phyloP scores from a whole-genome alignment of 495 filamentous ascomycete species.

The Trypethelium eluteriae region DNA sequence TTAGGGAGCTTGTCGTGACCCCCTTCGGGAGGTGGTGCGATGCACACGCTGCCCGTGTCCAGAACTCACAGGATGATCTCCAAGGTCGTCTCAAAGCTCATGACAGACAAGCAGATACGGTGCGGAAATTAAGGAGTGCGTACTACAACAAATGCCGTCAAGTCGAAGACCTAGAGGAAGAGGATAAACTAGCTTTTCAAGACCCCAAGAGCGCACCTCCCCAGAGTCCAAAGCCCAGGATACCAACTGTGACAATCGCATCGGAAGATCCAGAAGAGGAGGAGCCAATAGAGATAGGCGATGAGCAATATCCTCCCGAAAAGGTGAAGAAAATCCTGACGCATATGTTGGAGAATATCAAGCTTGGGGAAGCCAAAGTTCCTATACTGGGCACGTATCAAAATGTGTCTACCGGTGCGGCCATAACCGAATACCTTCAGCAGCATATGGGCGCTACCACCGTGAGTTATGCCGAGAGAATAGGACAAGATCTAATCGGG shows the following conservation, averaged over 20 bases:
- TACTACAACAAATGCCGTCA: constrained; percentile 99
- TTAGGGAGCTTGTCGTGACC: constrained; percentile 86
- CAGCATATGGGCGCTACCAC: constrained; percentile 74
- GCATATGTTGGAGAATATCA: constrained; percentile 82
- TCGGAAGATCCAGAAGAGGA: constrained; percentile 53
- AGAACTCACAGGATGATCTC: constrained; percentile 89
- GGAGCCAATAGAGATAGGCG: constrained; percentile 83
- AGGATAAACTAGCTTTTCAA: constrained; percentile 96
- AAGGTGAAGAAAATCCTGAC: constrained; percentile 81
- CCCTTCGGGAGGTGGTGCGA: constrained; percentile 95
- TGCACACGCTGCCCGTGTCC: constrained; percentile 79
- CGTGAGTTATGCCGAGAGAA: constrained; percentile 80
- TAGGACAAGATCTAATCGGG: constrained; percentile 85
- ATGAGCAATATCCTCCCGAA: constrained; percentile 72
- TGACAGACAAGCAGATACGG: constrained; percentile 80
- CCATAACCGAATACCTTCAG: constrained; percentile 92
- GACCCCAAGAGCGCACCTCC: constrained; percentile 54
- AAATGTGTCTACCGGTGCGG: constrained; percentile 80
- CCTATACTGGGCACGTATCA: constrained; percentile 90
- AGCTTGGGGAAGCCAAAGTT: constrained; percentile 82
- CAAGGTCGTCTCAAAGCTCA: constrained; percentile 82
- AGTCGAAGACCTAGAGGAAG: constrained; percentile 93
- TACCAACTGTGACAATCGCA: constrained; percentile 44
- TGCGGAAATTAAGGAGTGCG: constrained; percentile 84
- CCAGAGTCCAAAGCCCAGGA: constrained; percentile 50